A percentile compares a stretch with the other conserved stretches of the same genome.
These are phyloP conservation scores for Clonostachys chloroleuca DNA, from an alignment of 2,329 filamentous ascomycete genomes.

Conservation along the genomic window DNA sequence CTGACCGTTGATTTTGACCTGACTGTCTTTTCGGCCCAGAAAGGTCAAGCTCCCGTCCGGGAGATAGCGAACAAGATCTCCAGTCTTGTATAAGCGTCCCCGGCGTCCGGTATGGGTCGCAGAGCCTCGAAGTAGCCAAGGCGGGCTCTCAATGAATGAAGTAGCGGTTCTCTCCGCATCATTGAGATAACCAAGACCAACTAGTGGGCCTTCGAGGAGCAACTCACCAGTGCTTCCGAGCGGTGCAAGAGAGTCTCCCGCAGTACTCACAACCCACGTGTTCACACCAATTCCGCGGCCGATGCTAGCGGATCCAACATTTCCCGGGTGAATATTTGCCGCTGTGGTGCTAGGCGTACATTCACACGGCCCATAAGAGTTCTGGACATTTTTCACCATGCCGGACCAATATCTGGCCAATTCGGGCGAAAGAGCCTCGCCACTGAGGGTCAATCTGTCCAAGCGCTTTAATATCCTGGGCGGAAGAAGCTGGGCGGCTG, in stretches of 20 bases:
- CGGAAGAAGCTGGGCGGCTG: constrained; percentile 3
- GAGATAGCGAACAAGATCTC: background rate
- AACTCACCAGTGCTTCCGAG: constrained; percentile 46
- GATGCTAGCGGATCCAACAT: constrained; percentile 29
- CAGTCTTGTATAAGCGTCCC: constrained; percentile 38
- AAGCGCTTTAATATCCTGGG: constrained; percentile 4
- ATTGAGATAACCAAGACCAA: constrained; percentile 57
- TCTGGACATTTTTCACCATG: constrained; percentile 33
- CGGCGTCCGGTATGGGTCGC: constrained; percentile 23
- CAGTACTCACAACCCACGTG: constrained; percentile 44
- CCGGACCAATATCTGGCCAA: constrained; percentile 2
- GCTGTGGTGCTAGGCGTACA: constrained; percentile 37
- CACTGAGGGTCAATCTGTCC: constrained; percentile 7
- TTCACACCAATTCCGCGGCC: constrained; percentile 39
- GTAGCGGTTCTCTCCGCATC: constrained; percentile 51
- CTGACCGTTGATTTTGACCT: background rate
- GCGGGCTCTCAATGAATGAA: constrained; percentile 51
- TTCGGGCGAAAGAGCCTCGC: constrained; percentile 23
- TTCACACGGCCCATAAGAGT: constrained; percentile 13
- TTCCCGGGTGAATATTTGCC: too few relatives aligned
- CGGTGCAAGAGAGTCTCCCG: constrained; percentile 17
- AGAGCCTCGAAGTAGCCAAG: constrained; percentile 40
- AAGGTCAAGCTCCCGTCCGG: background rate
- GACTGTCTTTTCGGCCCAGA: background rate
- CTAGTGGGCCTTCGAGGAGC: constrained; percentile 51